Evolutionary conservation across 768 basidiomycete genomes (phyloP), one percentile per base, ranked within the genome.

Genomic region (Tricholoma furcatifolium): DNA sequence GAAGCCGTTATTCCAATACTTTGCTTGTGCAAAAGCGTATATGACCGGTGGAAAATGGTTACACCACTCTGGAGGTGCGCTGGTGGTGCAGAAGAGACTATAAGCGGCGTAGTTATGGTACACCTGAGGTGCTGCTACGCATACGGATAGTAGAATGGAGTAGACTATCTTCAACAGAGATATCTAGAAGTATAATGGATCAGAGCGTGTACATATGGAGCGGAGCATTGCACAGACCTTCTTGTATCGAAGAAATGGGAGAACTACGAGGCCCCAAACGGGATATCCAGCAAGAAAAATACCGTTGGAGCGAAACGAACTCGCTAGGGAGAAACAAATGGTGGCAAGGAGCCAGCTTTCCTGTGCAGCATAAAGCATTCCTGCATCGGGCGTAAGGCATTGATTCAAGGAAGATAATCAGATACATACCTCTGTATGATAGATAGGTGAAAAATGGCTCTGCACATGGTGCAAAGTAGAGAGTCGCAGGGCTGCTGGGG

Each of bases 1-100:
- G 58, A 95, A 82, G 14, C 95, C 93, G 40, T 79, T 72, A 64
- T 88, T 77, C 97, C 96, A 99, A 67, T 98, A 98, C 48, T 78
- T 74, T 4, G 70, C 70, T 65, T 99, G 96, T 2, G 89, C 88
- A 63, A 91, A 81, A 9, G 81, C 71, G 67, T 98, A 99, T 50
- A 92, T 83, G 12, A 83, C 81, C 0, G 93, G 93, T 5, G 83
- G 62, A 20, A 64, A 36, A 0, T 65, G 53, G 2, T 65, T 47
- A 68, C 96, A 98, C 95, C 95, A 98, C 4, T 47, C 62, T 8
- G 72, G 67, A 24, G 62, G 57, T 53, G 51, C 3, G 24, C 60
- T n/a, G 15, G 56, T 18, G 24, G 57, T 42, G 14, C 96, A 99
- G 65, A 93, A 95, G 0, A 70, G 60, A 17, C 59, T 42, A 64